Evolutionary conservation across 805 yeast species (phyloP).

Genomic region (Yamadazyma laniorum): DNA sequence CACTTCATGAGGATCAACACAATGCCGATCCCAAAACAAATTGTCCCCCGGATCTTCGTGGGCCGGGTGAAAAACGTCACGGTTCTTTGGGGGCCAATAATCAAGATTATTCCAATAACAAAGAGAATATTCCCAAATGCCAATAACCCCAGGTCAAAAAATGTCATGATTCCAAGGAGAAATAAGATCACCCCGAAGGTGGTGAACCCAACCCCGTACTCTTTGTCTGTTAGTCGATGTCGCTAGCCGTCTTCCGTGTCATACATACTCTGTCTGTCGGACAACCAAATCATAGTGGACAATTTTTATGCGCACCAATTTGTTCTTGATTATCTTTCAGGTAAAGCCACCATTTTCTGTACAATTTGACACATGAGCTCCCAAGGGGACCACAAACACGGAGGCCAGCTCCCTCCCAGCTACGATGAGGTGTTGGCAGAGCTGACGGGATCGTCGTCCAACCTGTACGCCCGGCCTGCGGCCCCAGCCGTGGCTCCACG

Average conservation of each 20-base stretch:
- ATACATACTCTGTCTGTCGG: conserved; percentile 73
- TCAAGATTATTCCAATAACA: conserved; percentile 75
- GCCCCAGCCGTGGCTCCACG: too few species aligned
- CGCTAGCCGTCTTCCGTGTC: too few species aligned
- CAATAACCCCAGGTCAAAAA: conserved; percentile 84
- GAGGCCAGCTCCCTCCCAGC: too few species aligned
- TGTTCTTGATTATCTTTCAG: too few species aligned
- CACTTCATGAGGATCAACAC: conserved; percentile 68
- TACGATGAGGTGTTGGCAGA: too few species aligned
- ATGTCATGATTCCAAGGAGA: conserved; percentile 75
- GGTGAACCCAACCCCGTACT: conserved; percentile 90
- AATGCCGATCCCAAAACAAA: conserved; percentile 77
- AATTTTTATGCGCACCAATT: too few species aligned
- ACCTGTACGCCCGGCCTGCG: too few species aligned
- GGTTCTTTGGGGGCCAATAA: conserved; percentile 87
- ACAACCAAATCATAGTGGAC: conserved; percentile 64
- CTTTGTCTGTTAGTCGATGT: conserved; percentile 38
- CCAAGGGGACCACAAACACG: too few species aligned
- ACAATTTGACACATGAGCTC: too few species aligned
- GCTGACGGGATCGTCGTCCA: too few species aligned
- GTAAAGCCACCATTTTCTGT: too few species aligned
- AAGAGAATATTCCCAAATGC: conserved; percentile 87
- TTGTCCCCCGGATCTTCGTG: conserved; percentile 78
- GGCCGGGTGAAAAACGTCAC: conserved; percentile 82
- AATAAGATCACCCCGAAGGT: conserved; percentile 81